Base-by-base conservation (phyloP, 176 grass and related monocot species). In the Oropetium thomaeum region DNA sequence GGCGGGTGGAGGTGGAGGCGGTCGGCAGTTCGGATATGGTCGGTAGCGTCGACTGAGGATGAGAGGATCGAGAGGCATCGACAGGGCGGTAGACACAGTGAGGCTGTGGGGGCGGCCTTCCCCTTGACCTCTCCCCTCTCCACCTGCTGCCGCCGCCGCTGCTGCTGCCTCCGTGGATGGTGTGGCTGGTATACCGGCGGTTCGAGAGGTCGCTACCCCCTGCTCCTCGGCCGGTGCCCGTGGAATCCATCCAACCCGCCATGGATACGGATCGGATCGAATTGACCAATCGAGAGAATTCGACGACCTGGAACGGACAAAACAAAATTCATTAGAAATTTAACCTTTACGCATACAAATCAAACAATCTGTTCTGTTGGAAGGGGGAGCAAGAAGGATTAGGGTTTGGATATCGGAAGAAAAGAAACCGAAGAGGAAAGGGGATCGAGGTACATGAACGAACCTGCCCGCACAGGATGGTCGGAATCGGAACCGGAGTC, bases 221-320 rank as follows among this genome's bases (percentile, higher is more conserved):
- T 14, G 61, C 48, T 12, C 63, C 73, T 23, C 82, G 60, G 4
- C 68, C 39, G 25, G 13, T 10, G 74, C 30, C 75, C 45, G 58
- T 78, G 61, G 61, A 59, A 73, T 59, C 57, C 5, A 20, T 23
- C 76, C 76, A 85, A 69, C 83, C 83, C 17, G 83, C 83, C 83
- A 85, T 85, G 39, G 43, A 77, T 49, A 19, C 41, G 19, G 64
- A 76, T 64, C 59, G 59, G 41, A 27, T 2, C 58, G 5, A 51
- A 26, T 35, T 14, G 30, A 26, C 10, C n/a, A n/a, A n/a, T n/a
- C n/a, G n/a, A n/a, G n/a, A n/a, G n/a, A n/a, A n/a, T n/a, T n/a
- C n/a, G n/a, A n/a, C n/a, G n/a, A n/a, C n/a, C n/a, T n/a, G n/a
- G n/a, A n/a, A n/a, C n/a, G 16, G 57, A 45, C 5, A 6, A 48